Conservation (phyloP, 2,329 filamentous ascomycete species). For the Trichoderma asperellum region DNA sequence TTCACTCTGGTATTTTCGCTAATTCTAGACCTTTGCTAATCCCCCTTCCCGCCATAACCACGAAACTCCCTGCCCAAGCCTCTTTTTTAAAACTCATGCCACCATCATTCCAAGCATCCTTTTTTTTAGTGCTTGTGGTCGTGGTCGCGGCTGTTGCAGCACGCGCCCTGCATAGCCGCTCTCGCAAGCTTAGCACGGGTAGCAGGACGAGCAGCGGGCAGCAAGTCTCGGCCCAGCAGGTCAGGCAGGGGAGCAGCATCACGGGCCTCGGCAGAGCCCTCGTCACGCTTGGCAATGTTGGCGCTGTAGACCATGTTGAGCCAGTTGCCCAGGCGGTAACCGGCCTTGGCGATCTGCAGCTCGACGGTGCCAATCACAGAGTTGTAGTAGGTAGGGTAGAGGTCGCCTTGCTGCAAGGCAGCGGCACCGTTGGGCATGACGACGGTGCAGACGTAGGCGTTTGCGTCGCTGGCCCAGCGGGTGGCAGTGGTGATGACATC, state of each 20-base stretch:
- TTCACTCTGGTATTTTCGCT: background rate
- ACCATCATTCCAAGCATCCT: background rate
- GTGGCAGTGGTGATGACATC: slow-evolving; percentile 41
- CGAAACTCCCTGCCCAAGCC: background rate
- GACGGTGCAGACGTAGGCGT: slow-evolving; percentile 49
- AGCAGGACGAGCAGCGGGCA: slow-evolving; percentile 35
- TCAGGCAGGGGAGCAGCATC: slow-evolving; percentile 30
- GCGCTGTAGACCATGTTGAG: slow-evolving; percentile 36
- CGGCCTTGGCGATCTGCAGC: slow-evolving; percentile 51
- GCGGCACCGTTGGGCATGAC: slow-evolving; percentile 45
- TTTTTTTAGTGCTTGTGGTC: slow-evolving; percentile 29
- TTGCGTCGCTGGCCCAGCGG: slow-evolving; percentile 48
- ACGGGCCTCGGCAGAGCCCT: background rate
- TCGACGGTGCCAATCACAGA: slow-evolving; percentile 46
- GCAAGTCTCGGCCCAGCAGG: slow-evolving; percentile 34
- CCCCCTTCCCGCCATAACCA: background rate
- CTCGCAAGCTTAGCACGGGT: slow-evolving; percentile 38
- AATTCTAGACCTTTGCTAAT: background rate
- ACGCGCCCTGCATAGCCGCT: slow-evolving; percentile 34
- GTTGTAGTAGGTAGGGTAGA: slow-evolving; percentile 47
- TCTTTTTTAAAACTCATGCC: background rate
- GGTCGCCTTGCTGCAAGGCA: slow-evolving; percentile 46
- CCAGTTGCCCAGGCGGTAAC: slow-evolving; percentile 44
- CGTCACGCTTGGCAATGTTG: slow-evolving; percentile 31
- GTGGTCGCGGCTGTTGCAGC: slow-evolving; percentile 28